Evolutionary conservation across 805 yeast species (phyloP).

Genomic region (Millerozyma acaciae): DNA sequence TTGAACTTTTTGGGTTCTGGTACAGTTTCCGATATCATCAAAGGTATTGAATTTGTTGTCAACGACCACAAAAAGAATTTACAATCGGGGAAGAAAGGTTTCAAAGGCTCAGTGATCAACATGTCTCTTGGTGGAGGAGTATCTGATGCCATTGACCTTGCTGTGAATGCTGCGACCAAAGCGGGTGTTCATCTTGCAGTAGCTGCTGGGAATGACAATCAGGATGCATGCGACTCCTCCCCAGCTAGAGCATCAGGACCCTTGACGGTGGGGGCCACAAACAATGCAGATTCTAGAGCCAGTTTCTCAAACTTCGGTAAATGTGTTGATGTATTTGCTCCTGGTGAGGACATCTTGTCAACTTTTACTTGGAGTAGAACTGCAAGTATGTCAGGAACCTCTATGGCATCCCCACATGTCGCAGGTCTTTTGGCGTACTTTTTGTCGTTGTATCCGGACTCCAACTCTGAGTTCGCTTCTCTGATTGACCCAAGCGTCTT

Average conservation of each 20-base stretch:
- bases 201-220: constrained; percentile 62
- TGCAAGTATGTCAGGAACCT: constrained; percentile 55
- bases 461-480: constrained; percentile 45
- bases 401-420: constrained; percentile 62
- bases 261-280: constrained; percentile 51
- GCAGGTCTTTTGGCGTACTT: constrained; percentile 55
- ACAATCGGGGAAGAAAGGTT: constrained; percentile 34
- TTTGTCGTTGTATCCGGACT: constrained; percentile 52
- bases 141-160: constrained; percentile 53
- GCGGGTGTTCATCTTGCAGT: constrained; percentile 59
- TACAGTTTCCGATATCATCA: constrained; percentile 38
- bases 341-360: constrained; percentile 53
- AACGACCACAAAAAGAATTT: constrained; percentile 30
- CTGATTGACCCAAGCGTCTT: constrained; percentile 49
- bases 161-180: constrained; percentile 54
- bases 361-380: constrained; percentile 57
- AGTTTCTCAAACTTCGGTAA: constrained; percentile 52
- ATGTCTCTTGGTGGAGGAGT: constrained; percentile 61
- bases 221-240: constrained; percentile 57
- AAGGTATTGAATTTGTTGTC: constrained; percentile 39
- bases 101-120: constrained; percentile 59
- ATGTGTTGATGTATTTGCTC: constrained; percentile 53
- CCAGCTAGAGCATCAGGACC: constrained; percentile 58
- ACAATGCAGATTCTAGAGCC: constrained; percentile 43
- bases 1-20: constrained; percentile 39